These are phyloP conservation scores for Tricholoma sp. DNA, from an alignment of 768 basidiomycete genomes.

Conservation along the genomic window DNA sequence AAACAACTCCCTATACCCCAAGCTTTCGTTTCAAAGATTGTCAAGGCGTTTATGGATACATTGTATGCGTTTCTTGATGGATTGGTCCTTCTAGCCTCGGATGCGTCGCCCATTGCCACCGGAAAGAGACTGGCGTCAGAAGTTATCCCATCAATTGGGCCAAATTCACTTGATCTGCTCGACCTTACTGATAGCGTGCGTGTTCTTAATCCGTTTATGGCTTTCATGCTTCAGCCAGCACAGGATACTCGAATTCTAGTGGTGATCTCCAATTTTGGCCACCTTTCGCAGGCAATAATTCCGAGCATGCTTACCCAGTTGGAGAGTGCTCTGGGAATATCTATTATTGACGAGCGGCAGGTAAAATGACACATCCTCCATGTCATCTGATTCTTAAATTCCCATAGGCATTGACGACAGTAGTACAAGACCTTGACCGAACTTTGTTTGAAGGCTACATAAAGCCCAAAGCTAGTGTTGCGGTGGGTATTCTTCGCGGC, in stretches of 20 bases:
- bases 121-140: constrained; percentile 31
- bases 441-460: constrained; percentile 86
- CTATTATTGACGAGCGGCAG: constrained; percentile 67
- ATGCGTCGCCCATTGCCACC: constrained; percentile 50
- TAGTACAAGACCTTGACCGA: constrained; percentile 80
- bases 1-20: constrained; percentile 60
- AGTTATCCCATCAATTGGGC: constrained; percentile 25
- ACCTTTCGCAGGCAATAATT: constrained; percentile 64
- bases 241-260: constrained; percentile 85
- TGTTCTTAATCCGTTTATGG: constrained; percentile 11
- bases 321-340: constrained; percentile 67
- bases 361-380: constrained; percentile 29
- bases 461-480: constrained; percentile 69
- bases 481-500: constrained; percentile 61
- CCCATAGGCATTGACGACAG: constrained; percentile 62
- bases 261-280: constrained; percentile 83
- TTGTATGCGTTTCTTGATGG: constrained; percentile 86
- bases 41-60: constrained; percentile 79
- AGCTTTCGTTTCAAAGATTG: constrained; percentile 68
- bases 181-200: constrained; percentile 62
- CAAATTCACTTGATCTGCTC: constrained; percentile 50
- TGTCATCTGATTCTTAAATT: constrained; percentile 8
- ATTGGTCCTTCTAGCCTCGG: constrained; percentile 70
- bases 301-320: constrained; percentile 79
- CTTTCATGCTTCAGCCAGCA: neutral